Evolutionary conservation across 176 grass and related monocot species (phyloP).

Genomic region (Triticum dicoccoides): DNA sequence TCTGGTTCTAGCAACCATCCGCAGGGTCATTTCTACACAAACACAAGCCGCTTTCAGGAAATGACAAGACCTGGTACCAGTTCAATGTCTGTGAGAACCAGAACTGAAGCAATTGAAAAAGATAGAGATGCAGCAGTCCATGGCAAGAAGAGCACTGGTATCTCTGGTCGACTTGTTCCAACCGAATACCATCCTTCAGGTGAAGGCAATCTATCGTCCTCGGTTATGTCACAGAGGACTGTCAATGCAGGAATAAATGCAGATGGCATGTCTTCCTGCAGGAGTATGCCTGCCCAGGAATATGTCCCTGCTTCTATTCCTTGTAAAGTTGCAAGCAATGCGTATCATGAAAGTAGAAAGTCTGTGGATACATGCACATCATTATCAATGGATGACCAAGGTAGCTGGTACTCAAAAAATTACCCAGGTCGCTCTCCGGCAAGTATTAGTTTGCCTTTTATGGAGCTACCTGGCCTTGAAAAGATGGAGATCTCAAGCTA

Average conservation of each 20-base stretch:
- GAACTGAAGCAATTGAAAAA: constrained; percentile 26
- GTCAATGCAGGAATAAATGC: constrained; percentile 7
- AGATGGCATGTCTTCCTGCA: constrained; percentile 15
- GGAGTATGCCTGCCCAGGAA: constrained; percentile 33
- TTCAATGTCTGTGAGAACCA: constrained; percentile 26
- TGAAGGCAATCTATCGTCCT: constrained; percentile 33
- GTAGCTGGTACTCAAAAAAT: constrained; percentile 38
- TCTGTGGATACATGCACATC: constrained; percentile 15
- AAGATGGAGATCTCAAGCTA: constrained; percentile 49
- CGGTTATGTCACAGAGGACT: constrained; percentile 17
- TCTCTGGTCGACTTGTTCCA: constrained; percentile 9
- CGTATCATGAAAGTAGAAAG: constrained; percentile 25
- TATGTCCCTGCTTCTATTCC: constrained; percentile 20
- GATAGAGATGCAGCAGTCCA: not conserved
- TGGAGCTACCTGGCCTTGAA: constrained; percentile 61
- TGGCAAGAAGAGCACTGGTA: constrained; percentile 27
- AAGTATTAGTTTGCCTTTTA: constrained; percentile 47
- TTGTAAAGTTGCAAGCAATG: constrained; percentile 27
- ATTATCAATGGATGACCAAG: constrained; percentile 32
- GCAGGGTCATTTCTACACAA: constrained; percentile 16
- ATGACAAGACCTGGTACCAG: not conserved
- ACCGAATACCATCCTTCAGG: constrained; percentile 7
- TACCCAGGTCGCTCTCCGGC: constrained; percentile 25
- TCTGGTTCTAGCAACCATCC: constrained; percentile 16
- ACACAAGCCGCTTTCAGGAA: constrained; percentile 20